Percentiles rank a stretch among this genome's conserved stretches.
Conservation (phyloP, 202 grass and related monocot species). For the Musa balbisiana region DNA sequence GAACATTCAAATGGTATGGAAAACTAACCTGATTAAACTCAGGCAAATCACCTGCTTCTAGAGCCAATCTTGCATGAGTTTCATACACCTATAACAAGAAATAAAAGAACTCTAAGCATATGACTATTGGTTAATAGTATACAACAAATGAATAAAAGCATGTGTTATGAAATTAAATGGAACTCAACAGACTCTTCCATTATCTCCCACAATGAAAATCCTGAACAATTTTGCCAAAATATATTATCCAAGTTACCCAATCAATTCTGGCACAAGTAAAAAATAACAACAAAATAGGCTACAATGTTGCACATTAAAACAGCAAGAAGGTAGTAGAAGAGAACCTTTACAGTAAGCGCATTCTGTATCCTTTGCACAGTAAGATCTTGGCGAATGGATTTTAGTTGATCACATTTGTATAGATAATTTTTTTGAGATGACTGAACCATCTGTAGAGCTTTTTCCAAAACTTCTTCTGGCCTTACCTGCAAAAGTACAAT, state of each 20-base stretch:
- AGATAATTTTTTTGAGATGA: slow-evolving; percentile 77
- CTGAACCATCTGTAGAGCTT: slow-evolving; percentile 79
- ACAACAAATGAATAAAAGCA: not conserved
- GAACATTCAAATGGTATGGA: not conserved
- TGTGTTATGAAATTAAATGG: not conserved
- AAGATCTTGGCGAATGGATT: slow-evolving; percentile 97
- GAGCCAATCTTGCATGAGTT: slow-evolving; percentile 83
- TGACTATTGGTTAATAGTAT: not conserved
- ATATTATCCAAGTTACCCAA: no score
- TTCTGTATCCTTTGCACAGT: slow-evolving; percentile 96
- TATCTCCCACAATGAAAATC: not conserved
- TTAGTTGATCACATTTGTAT: slow-evolving; percentile 93
- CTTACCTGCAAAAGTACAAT: slow-evolving; percentile 46
- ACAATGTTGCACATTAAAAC: not conserved
- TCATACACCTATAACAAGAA: slow-evolving; percentile 78
- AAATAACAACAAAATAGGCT: not conserved
- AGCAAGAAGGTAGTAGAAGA: slow-evolving; percentile 16
- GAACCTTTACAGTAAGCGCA: slow-evolving; percentile 76
- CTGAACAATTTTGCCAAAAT: not conserved
- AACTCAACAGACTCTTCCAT: no score
- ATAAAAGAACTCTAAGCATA: slow-evolving; percentile 15
- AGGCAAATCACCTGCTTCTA: slow-evolving; percentile 73
- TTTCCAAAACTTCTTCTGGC: slow-evolving; percentile 88
- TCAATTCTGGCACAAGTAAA: not conserved
- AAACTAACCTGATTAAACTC: slow-evolving; percentile 87